Evolutionary conservation across 495 filamentous ascomycete species (phyloP), one percentile per base, ranked within the genome.

Genomic region (Neurospora hispaniola): DNA sequence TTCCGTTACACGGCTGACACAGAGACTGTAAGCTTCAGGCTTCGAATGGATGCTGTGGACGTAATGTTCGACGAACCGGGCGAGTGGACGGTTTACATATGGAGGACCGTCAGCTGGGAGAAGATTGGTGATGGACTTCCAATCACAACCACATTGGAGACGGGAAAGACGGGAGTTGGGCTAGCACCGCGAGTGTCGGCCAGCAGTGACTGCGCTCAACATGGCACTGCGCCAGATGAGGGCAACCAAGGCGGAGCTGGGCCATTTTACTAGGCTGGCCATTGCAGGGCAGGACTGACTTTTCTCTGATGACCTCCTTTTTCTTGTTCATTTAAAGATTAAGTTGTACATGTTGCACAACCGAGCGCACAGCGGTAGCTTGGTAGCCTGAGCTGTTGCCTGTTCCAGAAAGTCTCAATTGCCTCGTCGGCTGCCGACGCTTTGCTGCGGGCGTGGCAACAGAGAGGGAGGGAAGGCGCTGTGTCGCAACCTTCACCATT

Each of bases 21-120:
- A 16, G 27, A 35, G 4, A 75, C 73, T 20, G 79, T 78, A 2
- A 76, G 72, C 23, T 79, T 80, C 43, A 79, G 77, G 79, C 42
- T 80, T 66, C 76, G 75, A 43, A 78, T 72, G 59, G 79, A 82
- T 69, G 74, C 77, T 44, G 70, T 82, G 11, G 66, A 78, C 35
- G 10, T 40, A 38, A 72, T 78, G 74, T 20, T 74, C 75, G 3
- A 66, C 14, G 70, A 71, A 8, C 20, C 2, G 68, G 75, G 75
- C 72, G 43, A 75, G 59, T 79, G 80, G 80, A 31, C 70, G 71
- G 75, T 66, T 3, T 78, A 42, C 71, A 69, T 83, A 70, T 76
- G 76, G 77, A 46, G 75, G 42, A 71, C 46, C 3, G 74, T 73
- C 39, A 42, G 23, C 16, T 73, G 75, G 74, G 44, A 31, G 5